Evolutionary conservation across 2,329 filamentous ascomycete genomes (phyloP).

Genomic region (Paracoccidioides brasiliensis): DNA sequence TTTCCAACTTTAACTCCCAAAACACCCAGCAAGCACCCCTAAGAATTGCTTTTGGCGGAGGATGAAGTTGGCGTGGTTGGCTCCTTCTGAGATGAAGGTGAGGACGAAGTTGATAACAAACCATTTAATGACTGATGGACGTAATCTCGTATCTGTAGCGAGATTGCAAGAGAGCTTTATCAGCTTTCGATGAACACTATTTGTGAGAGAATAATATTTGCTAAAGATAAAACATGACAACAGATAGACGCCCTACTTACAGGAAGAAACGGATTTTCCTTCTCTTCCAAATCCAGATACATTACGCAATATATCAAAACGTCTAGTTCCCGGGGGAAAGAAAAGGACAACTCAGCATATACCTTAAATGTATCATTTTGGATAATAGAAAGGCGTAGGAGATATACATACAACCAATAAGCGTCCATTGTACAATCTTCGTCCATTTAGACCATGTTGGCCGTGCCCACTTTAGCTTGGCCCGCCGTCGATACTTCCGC

Average conservation of each 20-base stretch:
- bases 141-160: constrained; percentile 1
- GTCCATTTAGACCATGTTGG: constrained; percentile 46
- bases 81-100: background rate
- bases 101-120: background rate
- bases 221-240: background rate
- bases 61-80: background rate
- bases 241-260: constrained; percentile 16
- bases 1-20: background rate
- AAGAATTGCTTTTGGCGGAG: background rate
- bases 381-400: background rate
- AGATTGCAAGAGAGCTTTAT: background rate
- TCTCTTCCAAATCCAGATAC: constrained; percentile 33
- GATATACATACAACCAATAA: constrained; percentile 36
- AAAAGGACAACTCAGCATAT: constrained; percentile 6
- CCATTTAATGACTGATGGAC: background rate
- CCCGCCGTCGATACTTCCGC: constrained; percentile 49
- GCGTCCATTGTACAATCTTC: constrained; percentile 44
- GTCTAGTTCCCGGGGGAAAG: constrained; percentile 18
- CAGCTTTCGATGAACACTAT: background rate
- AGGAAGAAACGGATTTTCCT: constrained; percentile 28
- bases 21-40: background rate
- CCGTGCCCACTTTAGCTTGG: constrained; percentile 47
- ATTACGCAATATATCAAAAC: constrained; percentile 31
- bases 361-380: background rate
- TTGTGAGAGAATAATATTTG: background rate